Percentiles rank a stretch among this genome's conserved stretches.
Conservation (phyloP, 768 basidiomycete genomes). For the Leccinum arenicola region DNA sequence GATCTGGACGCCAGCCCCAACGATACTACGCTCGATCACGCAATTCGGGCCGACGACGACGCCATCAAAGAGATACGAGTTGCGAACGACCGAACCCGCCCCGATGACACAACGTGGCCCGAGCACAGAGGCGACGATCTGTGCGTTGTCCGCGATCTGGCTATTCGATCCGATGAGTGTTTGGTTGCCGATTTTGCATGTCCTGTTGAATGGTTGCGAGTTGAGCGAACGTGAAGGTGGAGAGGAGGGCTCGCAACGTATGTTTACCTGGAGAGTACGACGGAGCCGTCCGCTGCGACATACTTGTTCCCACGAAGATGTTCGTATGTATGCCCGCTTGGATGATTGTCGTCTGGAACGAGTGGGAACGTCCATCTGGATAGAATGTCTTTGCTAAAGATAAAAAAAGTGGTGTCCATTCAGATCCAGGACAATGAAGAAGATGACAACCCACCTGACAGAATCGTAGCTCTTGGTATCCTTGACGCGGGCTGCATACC, state of each 20-base stretch:
- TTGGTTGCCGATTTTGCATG: slow-evolving; percentile 77
- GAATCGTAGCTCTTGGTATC: slow-evolving; percentile 92
- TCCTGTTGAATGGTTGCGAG: slow-evolving; percentile 40
- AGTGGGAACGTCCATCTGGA: slow-evolving; percentile 94
- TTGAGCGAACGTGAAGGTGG: background rate
- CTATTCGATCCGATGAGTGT: slow-evolving; percentile 83
- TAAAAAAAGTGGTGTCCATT: background rate
- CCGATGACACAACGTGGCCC: slow-evolving; percentile 77
- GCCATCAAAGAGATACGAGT: slow-evolving; percentile 84
- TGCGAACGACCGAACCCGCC: slow-evolving; percentile 58
- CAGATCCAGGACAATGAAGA: background rate
- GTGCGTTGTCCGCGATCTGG: slow-evolving; percentile 61
- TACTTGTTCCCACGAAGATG: slow-evolving; percentile 88
- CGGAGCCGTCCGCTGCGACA: slow-evolving; percentile 73
- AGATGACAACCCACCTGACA: slow-evolving; percentile 58
- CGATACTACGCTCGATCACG: slow-evolving; percentile 72
- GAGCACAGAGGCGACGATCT: slow-evolving; percentile 72
- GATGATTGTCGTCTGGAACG: slow-evolving; percentile 92
- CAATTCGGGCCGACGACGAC: slow-evolving; percentile 68
- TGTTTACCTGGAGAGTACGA: slow-evolving; percentile 77
- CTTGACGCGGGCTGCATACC: slow-evolving; percentile 90
- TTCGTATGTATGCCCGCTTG: slow-evolving; percentile 78
- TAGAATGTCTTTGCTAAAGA: slow-evolving; percentile 81
- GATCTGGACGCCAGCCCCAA: slow-evolving; percentile 76
- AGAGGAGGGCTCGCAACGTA: background rate